A percentile compares a stretch with the other conserved stretches of the same genome.
These are phyloP conservation scores for Cercospora sesami DNA, from an alignment of 2,329 filamentous ascomycete genomes.

Conservation along the genomic window DNA sequence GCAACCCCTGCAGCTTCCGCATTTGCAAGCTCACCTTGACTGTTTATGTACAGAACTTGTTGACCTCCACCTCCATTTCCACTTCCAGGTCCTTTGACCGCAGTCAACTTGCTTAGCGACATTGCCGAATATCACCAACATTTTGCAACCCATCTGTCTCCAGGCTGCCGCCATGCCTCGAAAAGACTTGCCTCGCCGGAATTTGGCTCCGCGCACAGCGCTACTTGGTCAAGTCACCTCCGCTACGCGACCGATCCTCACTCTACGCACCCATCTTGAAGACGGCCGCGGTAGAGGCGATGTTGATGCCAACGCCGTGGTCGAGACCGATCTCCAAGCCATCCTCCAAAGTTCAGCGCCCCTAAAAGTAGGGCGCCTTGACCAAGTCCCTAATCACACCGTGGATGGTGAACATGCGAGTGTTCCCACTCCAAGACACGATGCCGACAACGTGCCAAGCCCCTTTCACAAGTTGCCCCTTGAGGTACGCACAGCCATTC, in stretches of 20 bases:
- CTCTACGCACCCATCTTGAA: neutral
- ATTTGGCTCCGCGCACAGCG: neutral
- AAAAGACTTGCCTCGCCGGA: neutral
- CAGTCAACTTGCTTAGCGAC: neutral
- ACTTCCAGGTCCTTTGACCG: neutral
- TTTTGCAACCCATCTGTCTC: neutral
- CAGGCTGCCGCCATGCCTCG: neutral
- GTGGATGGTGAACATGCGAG: neutral
- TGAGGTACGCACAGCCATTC: conserved; percentile 28
- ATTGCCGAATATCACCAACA: neutral
- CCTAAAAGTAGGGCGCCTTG: neutral
- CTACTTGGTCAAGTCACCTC: neutral
- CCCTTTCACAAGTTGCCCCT: conserved; percentile 32
- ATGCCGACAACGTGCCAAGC: conserved; percentile 3
- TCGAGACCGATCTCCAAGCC: neutral
- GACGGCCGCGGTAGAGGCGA: neutral
- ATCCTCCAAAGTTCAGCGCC: neutral
- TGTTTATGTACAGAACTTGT: neutral
- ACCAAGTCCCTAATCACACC: neutral
- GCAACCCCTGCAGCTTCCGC: neutral
- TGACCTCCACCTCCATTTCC: neutral
- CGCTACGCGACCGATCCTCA: neutral
- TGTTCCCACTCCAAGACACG: neutral
- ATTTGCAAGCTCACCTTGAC: neutral
- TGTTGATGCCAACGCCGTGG: neutral